Conservation (phyloP, 768 basidiomycete genomes). For the Boletus insuetus region DNA sequence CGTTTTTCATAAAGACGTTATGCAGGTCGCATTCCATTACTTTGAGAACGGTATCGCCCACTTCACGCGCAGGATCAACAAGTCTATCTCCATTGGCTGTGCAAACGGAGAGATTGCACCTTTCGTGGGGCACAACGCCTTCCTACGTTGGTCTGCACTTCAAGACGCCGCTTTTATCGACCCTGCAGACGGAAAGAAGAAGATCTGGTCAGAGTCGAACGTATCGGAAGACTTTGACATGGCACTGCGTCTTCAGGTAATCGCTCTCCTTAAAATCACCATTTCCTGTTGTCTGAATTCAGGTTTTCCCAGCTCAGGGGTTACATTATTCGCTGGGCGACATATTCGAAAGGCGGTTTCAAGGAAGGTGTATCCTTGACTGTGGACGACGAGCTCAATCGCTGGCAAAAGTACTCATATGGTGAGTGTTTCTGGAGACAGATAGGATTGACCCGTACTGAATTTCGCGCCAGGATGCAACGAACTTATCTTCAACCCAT, state of each 20-base stretch:
- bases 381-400: constrained; percentile 85
- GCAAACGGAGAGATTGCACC: constrained; percentile 77
- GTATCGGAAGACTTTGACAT: constrained; percentile 73
- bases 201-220: constrained; percentile 66
- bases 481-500: constrained; percentile 81
- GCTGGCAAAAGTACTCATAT: constrained; percentile 91
- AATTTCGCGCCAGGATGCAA: constrained; percentile 20
- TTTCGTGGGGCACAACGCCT: constrained; percentile 87
- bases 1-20: constrained; percentile 55
- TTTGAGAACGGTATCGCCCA: constrained; percentile 93
- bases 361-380: constrained; percentile 92
- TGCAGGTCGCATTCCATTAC: constrained; percentile 86
- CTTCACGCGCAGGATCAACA: constrained; percentile 89
- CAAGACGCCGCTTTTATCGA: constrained; percentile 83
- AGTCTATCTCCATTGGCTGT: constrained; percentile 73
- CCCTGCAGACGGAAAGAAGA: constrained; percentile 52
- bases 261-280: constrained; percentile 7
- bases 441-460: constrained; percentile 27
- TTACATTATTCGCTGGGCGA: constrained; percentile 56
- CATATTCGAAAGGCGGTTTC: constrained; percentile 83
- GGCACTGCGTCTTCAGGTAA: constrained; percentile 52
- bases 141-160: constrained; percentile 86
- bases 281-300: constrained; percentile 59
- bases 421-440: constrained; percentile 40
- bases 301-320: constrained; percentile 28